A percentile compares a stretch with the other conserved stretches of the same genome.
These are phyloP conservation scores for Atkinsonella hypoxylon DNA, from an alignment of 2,329 filamentous ascomycete genomes.

Conservation along the genomic window DNA sequence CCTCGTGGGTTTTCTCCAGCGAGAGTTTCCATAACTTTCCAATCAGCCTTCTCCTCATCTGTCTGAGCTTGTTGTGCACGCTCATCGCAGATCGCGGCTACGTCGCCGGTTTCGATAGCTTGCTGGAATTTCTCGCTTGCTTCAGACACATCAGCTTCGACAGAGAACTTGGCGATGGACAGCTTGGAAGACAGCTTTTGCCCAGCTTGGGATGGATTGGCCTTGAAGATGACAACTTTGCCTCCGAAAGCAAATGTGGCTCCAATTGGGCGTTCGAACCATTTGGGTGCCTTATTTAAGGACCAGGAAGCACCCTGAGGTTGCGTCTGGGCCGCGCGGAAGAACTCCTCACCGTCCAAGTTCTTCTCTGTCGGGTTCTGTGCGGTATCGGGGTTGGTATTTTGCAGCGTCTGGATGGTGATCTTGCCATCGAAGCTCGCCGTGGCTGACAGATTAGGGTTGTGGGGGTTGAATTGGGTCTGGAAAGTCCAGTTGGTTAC, in stretches of 20 bases:
- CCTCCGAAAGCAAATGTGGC: slow-evolving; percentile 94
- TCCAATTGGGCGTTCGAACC: slow-evolving; percentile 75
- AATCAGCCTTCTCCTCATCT: slow-evolving; percentile 90
- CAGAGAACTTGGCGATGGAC: slow-evolving; percentile 74
- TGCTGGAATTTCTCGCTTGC: slow-evolving; percentile 81
- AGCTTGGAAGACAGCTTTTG: slow-evolving; percentile 64
- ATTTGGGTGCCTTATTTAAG: slow-evolving; percentile 73
- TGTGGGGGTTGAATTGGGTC: slow-evolving; percentile 85
- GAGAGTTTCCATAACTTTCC: slow-evolving; percentile 85
- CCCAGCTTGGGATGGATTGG: slow-evolving; percentile 44
- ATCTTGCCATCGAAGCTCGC: slow-evolving; percentile 98
- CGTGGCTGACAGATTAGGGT: slow-evolving; percentile 84
- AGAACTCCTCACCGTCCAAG: slow-evolving; percentile 90
- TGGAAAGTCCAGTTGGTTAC: slow-evolving; percentile 99
- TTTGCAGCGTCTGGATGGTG: slow-evolving; percentile 83
- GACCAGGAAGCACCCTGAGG: slow-evolving; percentile 86
- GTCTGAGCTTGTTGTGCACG: slow-evolving; percentile 64
- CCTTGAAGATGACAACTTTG: slow-evolving; percentile 68
- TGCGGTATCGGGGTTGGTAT: slow-evolving; percentile 68
- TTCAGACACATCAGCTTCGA: slow-evolving; percentile 73
- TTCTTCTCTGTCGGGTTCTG: slow-evolving; percentile 55
- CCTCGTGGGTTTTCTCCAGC: slow-evolving; percentile 76
- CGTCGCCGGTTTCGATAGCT: slow-evolving; percentile 64
- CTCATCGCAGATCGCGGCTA: slow-evolving; percentile 66
- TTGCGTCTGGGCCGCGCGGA: slow-evolving; percentile 82